Evolutionary conservation across 2,329 filamentous ascomycete genomes (phyloP).

Genomic region (Hypoxylon sp.): DNA sequence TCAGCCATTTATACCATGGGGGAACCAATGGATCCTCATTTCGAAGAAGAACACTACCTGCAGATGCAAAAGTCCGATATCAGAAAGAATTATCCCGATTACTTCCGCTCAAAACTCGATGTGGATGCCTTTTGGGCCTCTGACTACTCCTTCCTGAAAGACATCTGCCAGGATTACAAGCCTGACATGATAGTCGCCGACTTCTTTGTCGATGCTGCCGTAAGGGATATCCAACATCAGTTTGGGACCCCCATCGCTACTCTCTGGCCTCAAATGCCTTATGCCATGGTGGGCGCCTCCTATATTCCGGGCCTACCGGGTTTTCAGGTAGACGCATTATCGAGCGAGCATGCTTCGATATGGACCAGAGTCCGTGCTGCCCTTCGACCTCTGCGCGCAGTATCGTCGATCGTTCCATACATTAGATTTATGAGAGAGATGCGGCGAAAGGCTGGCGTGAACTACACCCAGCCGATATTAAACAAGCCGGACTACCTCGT

Average conservation of each 20-base stretch:
- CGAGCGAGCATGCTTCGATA: constrained; percentile 51
- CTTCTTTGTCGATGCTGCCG: constrained; percentile 54
- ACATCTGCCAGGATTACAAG: constrained; percentile 36
- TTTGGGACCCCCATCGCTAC: constrained; percentile 50
- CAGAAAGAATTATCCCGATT: constrained; percentile 42
- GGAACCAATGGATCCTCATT: constrained; percentile 39
- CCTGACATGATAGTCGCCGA: constrained; percentile 54
- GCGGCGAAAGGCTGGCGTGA: constrained; percentile 47
- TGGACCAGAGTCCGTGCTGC: constrained; percentile 49
- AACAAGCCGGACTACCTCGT: constrained; percentile 52
- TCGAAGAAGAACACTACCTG: constrained; percentile 47
- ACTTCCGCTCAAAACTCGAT: constrained; percentile 49
- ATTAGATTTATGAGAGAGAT: constrained; percentile 45
- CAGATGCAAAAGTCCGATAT: constrained; percentile 47
- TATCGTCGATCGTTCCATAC: constrained; percentile 45
- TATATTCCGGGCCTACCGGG: constrained; percentile 54
- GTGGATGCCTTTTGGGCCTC: constrained; percentile 51
- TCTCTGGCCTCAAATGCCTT: constrained; percentile 54
- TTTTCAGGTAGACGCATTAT: constrained; percentile 51
- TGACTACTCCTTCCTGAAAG: constrained; percentile 39
- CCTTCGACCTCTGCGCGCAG: constrained; percentile 42
- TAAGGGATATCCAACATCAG: constrained; percentile 50
- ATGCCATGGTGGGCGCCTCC: constrained; percentile 46
- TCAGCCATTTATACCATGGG: constrained; percentile 46
- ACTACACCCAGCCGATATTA: constrained; percentile 40